A percentile compares a stretch with the other conserved stretches of the same genome.
phyloP scores from a whole-genome alignment of 768 basidiomycete genomes.

The Pulveroboletus frians region DNA sequence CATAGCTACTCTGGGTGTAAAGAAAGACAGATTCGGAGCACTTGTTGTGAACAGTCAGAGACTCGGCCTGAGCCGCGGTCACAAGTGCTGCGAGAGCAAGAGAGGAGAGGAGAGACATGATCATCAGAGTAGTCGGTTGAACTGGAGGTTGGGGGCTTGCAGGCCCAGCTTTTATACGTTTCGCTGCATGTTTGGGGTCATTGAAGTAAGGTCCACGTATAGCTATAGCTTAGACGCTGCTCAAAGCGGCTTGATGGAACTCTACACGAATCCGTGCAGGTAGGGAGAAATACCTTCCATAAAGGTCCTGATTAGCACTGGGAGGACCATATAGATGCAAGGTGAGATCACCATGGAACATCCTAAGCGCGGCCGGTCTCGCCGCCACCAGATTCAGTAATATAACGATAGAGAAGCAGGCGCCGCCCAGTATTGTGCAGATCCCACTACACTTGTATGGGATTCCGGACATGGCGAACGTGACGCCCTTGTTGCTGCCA shows the following conservation, averaged over 20 bases:
- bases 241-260: background rate
- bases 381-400: too few relatives aligned
- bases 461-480: too few relatives aligned
- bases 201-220: background rate
- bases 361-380: too few relatives aligned
- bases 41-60: slow-evolving; percentile 25
- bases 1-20: slow-evolving; percentile 28
- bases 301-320: background rate
- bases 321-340: too few relatives aligned
- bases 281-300: background rate
- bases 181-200: background rate
- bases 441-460: too few relatives aligned
- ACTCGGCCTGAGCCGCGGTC: slow-evolving; percentile 23
- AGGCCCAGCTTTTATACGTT: slow-evolving; percentile 13
- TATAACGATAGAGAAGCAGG: too few relatives aligned
- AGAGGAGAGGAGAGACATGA: slow-evolving; percentile 20
- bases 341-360: too few relatives aligned
- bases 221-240: background rate
- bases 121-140: background rate
- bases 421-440: too few relatives aligned
- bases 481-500: background rate
- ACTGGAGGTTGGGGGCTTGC: background rate
- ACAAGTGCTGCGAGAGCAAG: slow-evolving; percentile 19
- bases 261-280: background rate
- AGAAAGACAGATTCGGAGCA: slow-evolving; percentile 27